These are phyloP conservation scores for Canavalia gladiata DNA, from an alignment of 306 rosid genomes.

Conservation along the genomic window DNA sequence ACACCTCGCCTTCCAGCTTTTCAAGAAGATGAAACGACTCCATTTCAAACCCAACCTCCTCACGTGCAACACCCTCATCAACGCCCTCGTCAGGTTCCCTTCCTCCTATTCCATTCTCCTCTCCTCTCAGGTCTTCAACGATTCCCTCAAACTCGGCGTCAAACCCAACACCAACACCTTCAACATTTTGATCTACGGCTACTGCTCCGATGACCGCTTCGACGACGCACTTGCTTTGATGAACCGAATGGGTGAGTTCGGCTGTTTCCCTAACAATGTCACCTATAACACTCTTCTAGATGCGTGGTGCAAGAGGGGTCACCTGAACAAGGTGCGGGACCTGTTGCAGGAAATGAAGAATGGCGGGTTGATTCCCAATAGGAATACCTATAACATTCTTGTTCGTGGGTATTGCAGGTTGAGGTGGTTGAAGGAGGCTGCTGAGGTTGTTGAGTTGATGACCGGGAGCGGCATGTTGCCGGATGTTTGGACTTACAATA, in stretches of 20 bases:
- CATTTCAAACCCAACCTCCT: slow-evolving; percentile 63
- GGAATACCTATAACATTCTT: slow-evolving; percentile 74
- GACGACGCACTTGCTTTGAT: slow-evolving; percentile 58
- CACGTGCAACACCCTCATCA: slow-evolving; percentile 77
- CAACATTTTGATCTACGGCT: slow-evolving; percentile 74
- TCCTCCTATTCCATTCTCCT: slow-evolving; percentile 57
- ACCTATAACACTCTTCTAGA: slow-evolving; percentile 77
- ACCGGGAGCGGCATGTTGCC: slow-evolving; percentile 58
- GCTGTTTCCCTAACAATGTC: slow-evolving; percentile 74
- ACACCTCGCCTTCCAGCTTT: slow-evolving; percentile 69
- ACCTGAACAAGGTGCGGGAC: slow-evolving; percentile 64
- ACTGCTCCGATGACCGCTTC: slow-evolving; percentile 64
- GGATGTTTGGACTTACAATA: slow-evolving; percentile 86
- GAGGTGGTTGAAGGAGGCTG: slow-evolving; percentile 82
- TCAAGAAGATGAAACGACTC: slow-evolving; percentile 73
- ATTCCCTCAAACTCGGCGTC: slow-evolving; percentile 61
- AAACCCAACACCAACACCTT: slow-evolving; percentile 59
- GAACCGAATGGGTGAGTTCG: slow-evolving; percentile 62
- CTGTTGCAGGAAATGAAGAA: slow-evolving; percentile 72
- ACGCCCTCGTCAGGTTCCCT: slow-evolving; percentile 60
- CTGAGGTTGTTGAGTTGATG: slow-evolving; percentile 75
- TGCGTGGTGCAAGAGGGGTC: slow-evolving; percentile 70
- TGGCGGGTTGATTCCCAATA: slow-evolving; percentile 65
- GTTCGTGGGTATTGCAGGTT: slow-evolving; percentile 85
- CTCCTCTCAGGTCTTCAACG: slow-evolving; percentile 56